Base-by-base conservation (phyloP, 139 green algal genomes). In the Zygnema cylindricum region DNA sequence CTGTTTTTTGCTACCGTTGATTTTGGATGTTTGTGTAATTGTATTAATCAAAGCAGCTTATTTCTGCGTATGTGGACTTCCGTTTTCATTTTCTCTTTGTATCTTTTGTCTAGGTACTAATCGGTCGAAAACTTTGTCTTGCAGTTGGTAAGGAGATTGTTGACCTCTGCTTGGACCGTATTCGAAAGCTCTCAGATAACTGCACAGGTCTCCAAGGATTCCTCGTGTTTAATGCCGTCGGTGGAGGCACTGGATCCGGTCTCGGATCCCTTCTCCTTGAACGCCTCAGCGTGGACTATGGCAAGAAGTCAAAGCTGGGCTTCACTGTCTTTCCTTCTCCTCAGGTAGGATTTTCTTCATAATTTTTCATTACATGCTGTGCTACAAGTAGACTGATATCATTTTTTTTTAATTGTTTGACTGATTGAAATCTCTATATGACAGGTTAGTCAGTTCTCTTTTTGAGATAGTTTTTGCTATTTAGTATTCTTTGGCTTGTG, bases 251-350 rank as follows among this genome's bases (percentile, higher is more conserved):
- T n/a, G n/a, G n/a, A n/a, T n/a, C n/a, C n/a, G 92, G 92, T 81
- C 92, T 95, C 32, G 92, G 92, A 54, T 95, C 92, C 21, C 86
- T 95, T 43, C 92, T 95, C 54, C 86, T 95, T 35, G 92, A 95
- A 83, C 91, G 92, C n/a, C 90, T 95, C 90, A 98, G 95, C n/a
- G n/a, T n/a, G n/a, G n/a, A n/a, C n/a, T n/a, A n/a, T n/a, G n/a
- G n/a, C n/a, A n/a, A n/a, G n/a, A 99, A 99, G 95, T 98, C 95
- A 93, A 99, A 99, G 96, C 95, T 99, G 57, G 96, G 85, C 77
- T 95, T 95, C 89, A 94, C 92, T 0, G 81, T 95, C 38, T 95
- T 94, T 85, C 92, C 92, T 2, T 95, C 92, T 40, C 92, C 92
- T 30, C 77, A 85, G 71, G 71, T 81, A 35, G 16, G 11, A 55